These are phyloP conservation scores for Fomitopsis pulvina DNA, from an alignment of 768 basidiomycete species.

Conservation along the genomic window DNA sequence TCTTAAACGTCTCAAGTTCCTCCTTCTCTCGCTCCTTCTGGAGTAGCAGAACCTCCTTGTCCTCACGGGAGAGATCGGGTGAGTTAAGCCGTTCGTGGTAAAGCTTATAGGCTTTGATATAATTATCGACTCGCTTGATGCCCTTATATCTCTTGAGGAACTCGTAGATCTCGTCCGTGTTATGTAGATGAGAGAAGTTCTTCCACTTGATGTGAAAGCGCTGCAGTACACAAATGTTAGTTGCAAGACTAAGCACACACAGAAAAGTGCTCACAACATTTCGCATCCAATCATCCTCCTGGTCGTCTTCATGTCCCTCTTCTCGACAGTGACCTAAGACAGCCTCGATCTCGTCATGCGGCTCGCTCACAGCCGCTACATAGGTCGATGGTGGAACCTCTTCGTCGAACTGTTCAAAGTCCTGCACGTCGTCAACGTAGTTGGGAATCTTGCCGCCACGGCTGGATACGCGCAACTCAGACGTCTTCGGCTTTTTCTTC, in stretches of 20 bases:
- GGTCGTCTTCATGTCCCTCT: slow-evolving; percentile 70
- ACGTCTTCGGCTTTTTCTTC: slow-evolving; percentile 44
- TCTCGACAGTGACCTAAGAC: slow-evolving; percentile 81
- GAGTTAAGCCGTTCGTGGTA: slow-evolving; percentile 63
- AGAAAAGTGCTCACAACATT: slow-evolving; percentile 60
- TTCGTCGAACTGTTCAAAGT: slow-evolving; percentile 75
- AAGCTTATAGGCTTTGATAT: slow-evolving; percentile 84
- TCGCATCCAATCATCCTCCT: slow-evolving; percentile 77
- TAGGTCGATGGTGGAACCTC: slow-evolving; percentile 45
- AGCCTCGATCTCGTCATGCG: slow-evolving; percentile 10
- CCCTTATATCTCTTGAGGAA: slow-evolving; percentile 95
- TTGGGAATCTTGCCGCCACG: slow-evolving; percentile 79
- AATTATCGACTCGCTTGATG: slow-evolving; percentile 96
- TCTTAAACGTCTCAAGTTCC: slow-evolving; percentile 85
- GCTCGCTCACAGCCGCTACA: slow-evolving; percentile 29
- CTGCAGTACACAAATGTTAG: slow-evolving; percentile 31
- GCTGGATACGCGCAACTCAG: slow-evolving; percentile 72
- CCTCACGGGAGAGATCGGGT: slow-evolving; percentile 74
- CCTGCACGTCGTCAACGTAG: slow-evolving; percentile 63
- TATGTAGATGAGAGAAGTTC: slow-evolving; percentile 94
- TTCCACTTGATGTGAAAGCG: slow-evolving; percentile 99
- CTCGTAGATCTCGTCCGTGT: slow-evolving; percentile 97
- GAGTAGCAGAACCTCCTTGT: slow-evolving; percentile 80
- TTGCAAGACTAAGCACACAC: neutral
- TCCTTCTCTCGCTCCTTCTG: slow-evolving; percentile 90